Evolutionary conservation across 768 basidiomycete genomes (phyloP).

Genomic region (Lentinula guzmanii): DNA sequence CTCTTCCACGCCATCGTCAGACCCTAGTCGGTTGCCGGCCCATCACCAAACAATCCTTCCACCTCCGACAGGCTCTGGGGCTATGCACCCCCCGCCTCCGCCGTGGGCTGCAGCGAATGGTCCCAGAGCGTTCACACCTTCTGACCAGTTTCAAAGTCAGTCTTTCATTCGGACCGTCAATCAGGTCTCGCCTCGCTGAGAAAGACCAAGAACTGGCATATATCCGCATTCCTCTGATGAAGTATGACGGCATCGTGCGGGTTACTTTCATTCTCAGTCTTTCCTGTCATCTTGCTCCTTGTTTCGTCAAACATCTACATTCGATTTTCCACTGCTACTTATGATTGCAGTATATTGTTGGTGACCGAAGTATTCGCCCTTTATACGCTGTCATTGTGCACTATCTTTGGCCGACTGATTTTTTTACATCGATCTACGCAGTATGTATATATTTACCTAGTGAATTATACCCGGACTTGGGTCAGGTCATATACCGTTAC

Average conservation of each 20-base stretch:
- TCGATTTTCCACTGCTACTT: no score
- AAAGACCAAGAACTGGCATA: background rate
- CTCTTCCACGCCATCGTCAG: conserved; percentile 4
- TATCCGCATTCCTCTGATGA: background rate
- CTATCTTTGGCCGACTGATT: no score
- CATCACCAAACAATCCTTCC: conserved; percentile 12
- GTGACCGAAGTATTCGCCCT: no score
- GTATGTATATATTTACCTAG: no score
- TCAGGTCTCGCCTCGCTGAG: conserved; percentile 24
- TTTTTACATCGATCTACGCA: no score
- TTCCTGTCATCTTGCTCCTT: no score
- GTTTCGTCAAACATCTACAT: no score
- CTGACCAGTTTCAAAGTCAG: conserved; percentile 33
- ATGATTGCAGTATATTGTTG: no score
- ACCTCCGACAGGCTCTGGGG: conserved; percentile 3
- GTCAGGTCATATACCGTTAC: no score
- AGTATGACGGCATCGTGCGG: background rate
- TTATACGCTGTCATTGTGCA: no score
- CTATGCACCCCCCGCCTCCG: conserved; percentile 13
- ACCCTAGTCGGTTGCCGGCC: conserved; percentile 15
- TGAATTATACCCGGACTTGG: no score
- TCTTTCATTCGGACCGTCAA: conserved; percentile 39
- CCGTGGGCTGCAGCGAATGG: conserved; percentile 14
- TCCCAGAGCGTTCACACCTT: conserved; percentile 18
- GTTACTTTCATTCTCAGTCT: background rate